A percentile compares a stretch with the other conserved stretches of the same genome.
Evolutionary conservation across 495 filamentous ascomycete species (phyloP).

Genomic region (Penicillium odoratum): DNA sequence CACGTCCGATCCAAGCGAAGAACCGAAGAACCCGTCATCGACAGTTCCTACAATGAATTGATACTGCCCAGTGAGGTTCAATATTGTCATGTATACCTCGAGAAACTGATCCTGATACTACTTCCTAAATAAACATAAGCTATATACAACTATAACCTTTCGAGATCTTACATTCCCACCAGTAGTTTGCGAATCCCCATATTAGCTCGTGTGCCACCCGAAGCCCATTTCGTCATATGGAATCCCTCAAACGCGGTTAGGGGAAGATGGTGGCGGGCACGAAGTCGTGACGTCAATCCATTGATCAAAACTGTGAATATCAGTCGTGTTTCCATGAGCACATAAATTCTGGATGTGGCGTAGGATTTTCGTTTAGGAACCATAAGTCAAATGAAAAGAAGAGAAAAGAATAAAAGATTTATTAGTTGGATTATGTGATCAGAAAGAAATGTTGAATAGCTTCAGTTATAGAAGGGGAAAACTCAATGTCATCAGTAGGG

Average conservation of each 20-base stretch:
- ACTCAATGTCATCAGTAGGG: conserved; percentile 61
- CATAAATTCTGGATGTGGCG: not conserved
- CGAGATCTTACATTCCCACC: not conserved
- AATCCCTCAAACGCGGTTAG: too few species aligned
- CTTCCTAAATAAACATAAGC: not conserved
- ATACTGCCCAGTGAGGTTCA: too few species aligned
- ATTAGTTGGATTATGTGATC: not conserved
- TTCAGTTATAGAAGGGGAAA: not conserved
- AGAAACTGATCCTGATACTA: not conserved
- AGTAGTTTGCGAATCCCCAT: not conserved
- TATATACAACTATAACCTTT: not conserved
- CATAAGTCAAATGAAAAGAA: too few species aligned
- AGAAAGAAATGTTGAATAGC: not conserved
- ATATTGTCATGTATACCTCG: not conserved
- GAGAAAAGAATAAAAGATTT: too few species aligned
- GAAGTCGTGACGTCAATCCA: conserved; percentile 25
- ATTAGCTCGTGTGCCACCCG: conserved; percentile 1
- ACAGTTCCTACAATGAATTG: not conserved
- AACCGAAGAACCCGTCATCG: conserved; percentile 12
- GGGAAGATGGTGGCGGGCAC: not conserved
- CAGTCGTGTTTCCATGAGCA: too few species aligned
- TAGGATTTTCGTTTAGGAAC: not conserved
- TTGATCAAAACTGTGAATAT: too few species aligned
- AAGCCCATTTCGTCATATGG: conserved; percentile 1
- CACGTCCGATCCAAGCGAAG: conserved; percentile 10